phyloP scores from a whole-genome alignment of 2,329 filamentous ascomycete species.

The Nemania sp. region DNA sequence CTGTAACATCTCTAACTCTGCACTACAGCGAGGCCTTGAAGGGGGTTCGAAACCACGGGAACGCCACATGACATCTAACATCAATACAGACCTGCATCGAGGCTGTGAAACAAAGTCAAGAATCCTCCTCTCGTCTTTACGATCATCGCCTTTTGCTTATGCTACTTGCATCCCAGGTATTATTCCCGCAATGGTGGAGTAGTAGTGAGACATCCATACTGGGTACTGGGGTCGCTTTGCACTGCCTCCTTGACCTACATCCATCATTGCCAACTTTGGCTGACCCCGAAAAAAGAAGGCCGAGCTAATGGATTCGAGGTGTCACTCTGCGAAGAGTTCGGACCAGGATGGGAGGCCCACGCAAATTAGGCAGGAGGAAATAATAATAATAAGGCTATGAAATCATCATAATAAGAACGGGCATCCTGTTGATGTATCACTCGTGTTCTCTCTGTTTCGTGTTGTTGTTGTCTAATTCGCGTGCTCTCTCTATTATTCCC shows the following conservation, averaged over 20 bases:
- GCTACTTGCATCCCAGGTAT: background rate
- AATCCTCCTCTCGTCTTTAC: background rate
- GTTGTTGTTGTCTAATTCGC: background rate
- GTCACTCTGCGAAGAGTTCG: no score
- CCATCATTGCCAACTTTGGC: background rate
- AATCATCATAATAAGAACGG: background rate
- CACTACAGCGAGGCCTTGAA: background rate
- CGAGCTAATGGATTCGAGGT: background rate
- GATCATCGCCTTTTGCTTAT: background rate
- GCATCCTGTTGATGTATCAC: background rate
- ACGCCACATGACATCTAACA: background rate
- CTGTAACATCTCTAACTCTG: background rate
- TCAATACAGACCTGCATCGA: background rate
- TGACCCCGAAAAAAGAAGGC: background rate
- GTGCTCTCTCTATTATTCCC: background rate
- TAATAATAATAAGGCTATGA: background rate
- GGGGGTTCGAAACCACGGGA: background rate
- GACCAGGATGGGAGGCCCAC: background rate
- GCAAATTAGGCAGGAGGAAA: background rate
- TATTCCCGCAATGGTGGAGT: background rate
- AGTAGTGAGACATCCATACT: background rate
- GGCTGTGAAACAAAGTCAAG: background rate
- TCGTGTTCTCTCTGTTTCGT: background rate
- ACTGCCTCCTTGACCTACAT: background rate
- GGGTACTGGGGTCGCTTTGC: background rate